phyloP scores from a whole-genome alignment of 2,329 filamentous ascomycete genomes.

The Chrysosporium keratinophilum region DNA sequence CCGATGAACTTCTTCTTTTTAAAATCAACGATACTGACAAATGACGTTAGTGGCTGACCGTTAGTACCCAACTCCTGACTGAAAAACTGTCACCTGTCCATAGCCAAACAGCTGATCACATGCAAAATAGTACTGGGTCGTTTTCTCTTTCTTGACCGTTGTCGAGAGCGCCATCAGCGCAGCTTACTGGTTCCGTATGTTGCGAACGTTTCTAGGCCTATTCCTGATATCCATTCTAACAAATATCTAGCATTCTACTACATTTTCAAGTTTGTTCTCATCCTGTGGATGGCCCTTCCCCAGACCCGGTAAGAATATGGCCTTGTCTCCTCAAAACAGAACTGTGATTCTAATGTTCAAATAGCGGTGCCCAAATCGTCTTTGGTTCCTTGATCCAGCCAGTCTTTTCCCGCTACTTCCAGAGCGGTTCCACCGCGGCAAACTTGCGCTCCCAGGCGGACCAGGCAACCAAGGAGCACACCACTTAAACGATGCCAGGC shows the following conservation, averaged over 20 bases:
- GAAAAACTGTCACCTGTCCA: conserved; percentile 4
- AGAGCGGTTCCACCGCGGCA: conserved; percentile 62
- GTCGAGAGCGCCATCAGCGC: conserved; percentile 56
- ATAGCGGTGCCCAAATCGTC: conserved; percentile 84
- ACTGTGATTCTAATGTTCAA: conserved; percentile 8
- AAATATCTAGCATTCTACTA: conserved; percentile 70
- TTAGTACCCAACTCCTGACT: conserved; percentile 27
- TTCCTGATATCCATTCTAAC: conserved; percentile 20
- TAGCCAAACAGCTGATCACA: conserved; percentile 14
- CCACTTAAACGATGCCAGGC: conserved; percentile 39
- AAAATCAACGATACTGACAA: conserved; percentile 17
- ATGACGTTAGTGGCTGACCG: conserved; percentile 49
- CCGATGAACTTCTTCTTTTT: neutral
- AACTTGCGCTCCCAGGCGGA: conserved; percentile 85
- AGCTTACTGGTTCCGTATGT: conserved; percentile 58
- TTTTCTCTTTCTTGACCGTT: conserved; percentile 55
- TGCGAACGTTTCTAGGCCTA: neutral
- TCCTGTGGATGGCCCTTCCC: conserved; percentile 96
- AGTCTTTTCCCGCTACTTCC: conserved; percentile 87
- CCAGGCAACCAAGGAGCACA: conserved; percentile 53
- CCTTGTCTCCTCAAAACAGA: neutral
- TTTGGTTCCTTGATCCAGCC: conserved; percentile 94
- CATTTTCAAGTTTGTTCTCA: conserved; percentile 96
- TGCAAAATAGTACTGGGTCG: conserved; percentile 52
- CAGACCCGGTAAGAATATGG: conserved; percentile 66